A percentile compares a stretch with the other conserved stretches of the same genome.
phyloP scores from a whole-genome alignment of 2,329 filamentous ascomycete genomes.

The Dactylella cylindrospora region DNA sequence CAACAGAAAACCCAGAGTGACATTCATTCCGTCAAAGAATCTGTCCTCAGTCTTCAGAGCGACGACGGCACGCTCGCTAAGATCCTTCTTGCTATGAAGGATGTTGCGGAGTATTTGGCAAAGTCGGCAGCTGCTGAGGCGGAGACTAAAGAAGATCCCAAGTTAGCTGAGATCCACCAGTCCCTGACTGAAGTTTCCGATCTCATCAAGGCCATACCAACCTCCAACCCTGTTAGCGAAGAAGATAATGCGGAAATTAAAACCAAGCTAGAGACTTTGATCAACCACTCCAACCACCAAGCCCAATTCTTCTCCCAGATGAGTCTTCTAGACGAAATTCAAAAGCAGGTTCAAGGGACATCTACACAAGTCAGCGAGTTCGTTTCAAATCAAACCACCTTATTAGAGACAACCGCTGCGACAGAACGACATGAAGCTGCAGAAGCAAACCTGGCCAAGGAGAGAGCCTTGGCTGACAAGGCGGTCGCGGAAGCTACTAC shows the following conservation, averaged over 20 bases:
- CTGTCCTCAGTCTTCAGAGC: slow-evolving; percentile 64
- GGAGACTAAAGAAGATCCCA: slow-evolving; percentile 48
- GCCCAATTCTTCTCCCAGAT: slow-evolving; percentile 73
- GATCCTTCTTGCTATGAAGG: slow-evolving; percentile 80
- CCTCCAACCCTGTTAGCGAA: background rate
- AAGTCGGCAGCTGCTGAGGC: slow-evolving; percentile 60
- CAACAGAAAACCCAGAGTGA: slow-evolving; percentile 38
- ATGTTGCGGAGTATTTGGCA: slow-evolving; percentile 63
- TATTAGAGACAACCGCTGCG: slow-evolving; percentile 46
- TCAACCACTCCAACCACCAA: slow-evolving; percentile 66
- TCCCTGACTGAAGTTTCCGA: slow-evolving; percentile 20
- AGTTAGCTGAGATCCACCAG: slow-evolving; percentile 17
- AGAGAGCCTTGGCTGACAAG: slow-evolving; percentile 69
- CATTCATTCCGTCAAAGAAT: slow-evolving; percentile 32
- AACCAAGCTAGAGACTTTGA: slow-evolving; percentile 56
- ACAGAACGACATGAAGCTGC: slow-evolving; percentile 59
- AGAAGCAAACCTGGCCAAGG: slow-evolving; percentile 76
- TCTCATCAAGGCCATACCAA: slow-evolving; percentile 17
- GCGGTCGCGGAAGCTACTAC: slow-evolving; percentile 60
- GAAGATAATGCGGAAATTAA: slow-evolving; percentile 49
- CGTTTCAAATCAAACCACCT: slow-evolving; percentile 68
- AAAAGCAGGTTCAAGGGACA: slow-evolving; percentile 80
- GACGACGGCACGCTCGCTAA: slow-evolving; percentile 82
- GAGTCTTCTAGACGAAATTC: slow-evolving; percentile 82
- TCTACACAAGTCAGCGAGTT: slow-evolving; percentile 83